Evolutionary conservation across 2,329 filamentous ascomycete genomes (phyloP).

Genomic region (Endocalyx cinctus): DNA sequence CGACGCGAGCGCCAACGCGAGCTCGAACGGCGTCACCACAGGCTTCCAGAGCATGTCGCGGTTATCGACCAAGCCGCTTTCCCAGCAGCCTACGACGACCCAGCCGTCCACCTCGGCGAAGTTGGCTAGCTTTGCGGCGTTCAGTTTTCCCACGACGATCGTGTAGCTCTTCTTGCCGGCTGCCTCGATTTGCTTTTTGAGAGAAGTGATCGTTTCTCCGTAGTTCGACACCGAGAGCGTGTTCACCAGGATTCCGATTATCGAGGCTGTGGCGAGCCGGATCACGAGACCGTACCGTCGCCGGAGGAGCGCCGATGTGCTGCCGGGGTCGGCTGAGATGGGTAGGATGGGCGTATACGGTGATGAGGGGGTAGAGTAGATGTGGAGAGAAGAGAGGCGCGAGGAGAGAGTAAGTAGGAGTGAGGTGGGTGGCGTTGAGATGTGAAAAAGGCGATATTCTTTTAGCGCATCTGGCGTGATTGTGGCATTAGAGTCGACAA

Average conservation of each 20-base stretch:
- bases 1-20: conserved; percentile 69
- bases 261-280: conserved; percentile 70
- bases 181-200: conserved; percentile 66
- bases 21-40: conserved; percentile 91
- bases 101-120: conserved; percentile 93
- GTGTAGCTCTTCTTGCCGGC: conserved; percentile 95
- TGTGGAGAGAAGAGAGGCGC: conserved; percentile 71
- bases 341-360: conserved; percentile 43
- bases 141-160: conserved; percentile 94
- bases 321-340: conserved; percentile 31
- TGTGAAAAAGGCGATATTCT: conserved; percentile 76
- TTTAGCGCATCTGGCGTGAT: conserved; percentile 44
- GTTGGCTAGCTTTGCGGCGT: conserved; percentile 92
- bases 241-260: conserved; percentile 94
- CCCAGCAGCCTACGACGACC: conserved; percentile 98
- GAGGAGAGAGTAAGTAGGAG: conserved; percentile 84
- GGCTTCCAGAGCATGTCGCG: conserved; percentile 84
- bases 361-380: conserved; percentile 58
- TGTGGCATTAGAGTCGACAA: conserved; percentile 30
- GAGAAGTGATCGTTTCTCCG: conserved; percentile 69
- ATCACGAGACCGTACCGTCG: conserved; percentile 86
- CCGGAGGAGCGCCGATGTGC: conserved; percentile 58
- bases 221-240: conserved; percentile 92
- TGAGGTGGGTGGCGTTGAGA: conserved; percentile 73
- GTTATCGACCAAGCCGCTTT: conserved; percentile 87